These are phyloP conservation scores for Plicaturopsis crispa DNA, from an alignment of 768 basidiomycete species.

Conservation along the genomic window DNA sequence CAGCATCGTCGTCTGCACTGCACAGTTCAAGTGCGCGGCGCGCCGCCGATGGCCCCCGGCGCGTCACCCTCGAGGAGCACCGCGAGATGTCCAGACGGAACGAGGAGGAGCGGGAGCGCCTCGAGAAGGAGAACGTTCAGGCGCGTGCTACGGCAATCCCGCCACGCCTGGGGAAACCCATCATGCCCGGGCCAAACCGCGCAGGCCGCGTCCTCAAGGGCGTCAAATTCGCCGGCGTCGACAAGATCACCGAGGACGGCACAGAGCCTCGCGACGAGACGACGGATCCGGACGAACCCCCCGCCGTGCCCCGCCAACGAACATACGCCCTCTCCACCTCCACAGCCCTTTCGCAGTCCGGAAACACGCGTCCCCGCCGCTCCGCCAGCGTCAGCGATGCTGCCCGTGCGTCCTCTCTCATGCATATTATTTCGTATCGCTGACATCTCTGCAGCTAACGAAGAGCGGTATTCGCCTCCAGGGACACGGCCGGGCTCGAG, in stretches of 20 bases:
- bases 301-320: constrained; percentile 16
- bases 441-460: constrained; percentile 16
- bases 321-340: constrained; percentile 14
- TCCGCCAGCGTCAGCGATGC: constrained; percentile 78
- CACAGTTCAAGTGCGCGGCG: constrained; percentile 13
- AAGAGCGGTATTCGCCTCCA: constrained; percentile 17
- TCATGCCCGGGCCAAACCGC: constrained; percentile 35
- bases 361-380: constrained; percentile 51
- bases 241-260: constrained; percentile 43
- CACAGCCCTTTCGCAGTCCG: constrained; percentile 24
- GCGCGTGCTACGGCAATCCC: constrained; percentile 27
- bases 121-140: constrained; percentile 32
- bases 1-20: constrained; percentile 16
- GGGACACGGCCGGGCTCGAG: constrained; percentile 36
- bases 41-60: constrained; percentile 20
- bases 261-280: constrained; percentile 35
- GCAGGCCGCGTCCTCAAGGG: constrained; percentile 44
- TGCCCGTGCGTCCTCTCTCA: constrained; percentile 24
- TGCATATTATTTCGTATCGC: constrained; percentile 8
- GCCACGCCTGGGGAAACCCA: constrained; percentile 31
- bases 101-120: constrained; percentile 24
- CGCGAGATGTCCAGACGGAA: constrained; percentile 20
- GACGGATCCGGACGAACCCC: constrained; percentile 12
- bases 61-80: constrained; percentile 28
- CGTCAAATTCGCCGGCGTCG: constrained; percentile 27